Percentiles rank a stretch among this genome's conserved stretches.
Conservation (phyloP, 805 yeast species). For the Metschnikowia kunwiensis region DNA sequence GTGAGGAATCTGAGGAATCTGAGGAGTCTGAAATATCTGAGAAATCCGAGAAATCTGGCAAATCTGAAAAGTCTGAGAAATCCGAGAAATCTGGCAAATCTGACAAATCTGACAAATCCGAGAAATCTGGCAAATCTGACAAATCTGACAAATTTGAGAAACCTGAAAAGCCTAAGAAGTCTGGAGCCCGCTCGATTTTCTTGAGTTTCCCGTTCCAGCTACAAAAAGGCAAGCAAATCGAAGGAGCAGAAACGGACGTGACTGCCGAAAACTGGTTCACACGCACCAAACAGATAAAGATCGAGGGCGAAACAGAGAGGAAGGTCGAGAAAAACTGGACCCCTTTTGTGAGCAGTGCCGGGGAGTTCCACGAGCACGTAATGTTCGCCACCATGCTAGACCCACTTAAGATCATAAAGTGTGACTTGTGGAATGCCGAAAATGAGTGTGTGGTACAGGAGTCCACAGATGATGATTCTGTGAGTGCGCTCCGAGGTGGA, state of each 20-base stretch:
- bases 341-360: slow-evolving; percentile 31
- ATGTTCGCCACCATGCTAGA: slow-evolving; percentile 34
- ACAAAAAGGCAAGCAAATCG: slow-evolving; percentile 13
- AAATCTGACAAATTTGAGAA: too few relatives aligned
- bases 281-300: slow-evolving; percentile 9
- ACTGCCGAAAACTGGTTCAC: slow-evolving; percentile 6
- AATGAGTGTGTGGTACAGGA: slow-evolving; percentile 22
- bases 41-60: too few relatives aligned
- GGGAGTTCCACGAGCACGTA: slow-evolving; percentile 26
- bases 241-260: background rate
- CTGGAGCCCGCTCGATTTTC: slow-evolving; percentile 17
- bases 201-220: slow-evolving; percentile 18
- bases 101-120: too few relatives aligned
- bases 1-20: too few relatives aligned
- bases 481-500: slow-evolving; percentile 27
- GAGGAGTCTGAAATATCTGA: too few relatives aligned
- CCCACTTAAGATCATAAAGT: slow-evolving; percentile 26
- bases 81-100: too few relatives aligned
- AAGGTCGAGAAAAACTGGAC: slow-evolving; percentile 37
- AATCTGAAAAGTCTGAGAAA: too few relatives aligned
- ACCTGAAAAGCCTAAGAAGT: too few relatives aligned
- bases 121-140: too few relatives aligned
- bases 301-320: slow-evolving; percentile 8
- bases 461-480: background rate
- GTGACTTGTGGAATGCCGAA: slow-evolving; percentile 23